Percentiles rank a stretch among this genome's conserved stretches.
phyloP scores from a whole-genome alignment of 1,284 basidiomycete genomes.

The Thecaphora thlaspeos region DNA sequence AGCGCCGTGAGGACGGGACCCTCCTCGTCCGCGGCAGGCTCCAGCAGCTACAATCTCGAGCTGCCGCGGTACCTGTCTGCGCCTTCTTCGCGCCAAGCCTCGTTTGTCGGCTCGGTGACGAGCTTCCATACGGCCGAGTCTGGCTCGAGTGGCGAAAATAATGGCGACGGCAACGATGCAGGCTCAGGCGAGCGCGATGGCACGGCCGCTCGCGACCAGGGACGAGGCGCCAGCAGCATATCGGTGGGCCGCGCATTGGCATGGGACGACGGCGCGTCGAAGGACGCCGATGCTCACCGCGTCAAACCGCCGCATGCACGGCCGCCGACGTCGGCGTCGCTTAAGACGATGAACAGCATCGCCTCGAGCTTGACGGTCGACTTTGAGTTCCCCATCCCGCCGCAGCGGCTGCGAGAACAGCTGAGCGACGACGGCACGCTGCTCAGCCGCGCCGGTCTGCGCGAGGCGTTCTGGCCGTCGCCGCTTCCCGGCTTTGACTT shows the following conservation, averaged over 20 bases:
- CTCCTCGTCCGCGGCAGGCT: not conserved
- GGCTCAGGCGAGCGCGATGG: no score
- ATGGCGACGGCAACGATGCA: no score
- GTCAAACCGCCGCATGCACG: not conserved
- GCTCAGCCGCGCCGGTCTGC: constrained; percentile 22
- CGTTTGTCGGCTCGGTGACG: not conserved
- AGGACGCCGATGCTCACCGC: no score
- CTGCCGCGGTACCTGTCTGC: not conserved
- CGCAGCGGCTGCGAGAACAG: constrained; percentile 28
- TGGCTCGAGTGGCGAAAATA: not conserved
- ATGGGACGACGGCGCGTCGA: not conserved
- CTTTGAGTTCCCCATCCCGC: constrained; percentile 33
- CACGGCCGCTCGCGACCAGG: no score
- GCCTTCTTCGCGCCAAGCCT: not conserved
- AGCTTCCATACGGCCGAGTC: constrained; percentile 1
- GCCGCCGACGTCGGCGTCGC: constrained; percentile 1
- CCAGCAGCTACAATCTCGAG: not conserved
- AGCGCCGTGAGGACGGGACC: not conserved
- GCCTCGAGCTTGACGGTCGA: constrained; percentile 26
- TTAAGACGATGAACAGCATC: constrained; percentile 18
- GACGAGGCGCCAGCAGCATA: no score
- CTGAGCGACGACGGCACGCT: constrained; percentile 33
- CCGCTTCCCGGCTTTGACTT: no score
- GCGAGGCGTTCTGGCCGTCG: constrained; percentile 9
- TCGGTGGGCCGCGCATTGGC: no score